Conservation (phyloP, 257 asterid species). For the Dorcoceras hygrometricum region DNA sequence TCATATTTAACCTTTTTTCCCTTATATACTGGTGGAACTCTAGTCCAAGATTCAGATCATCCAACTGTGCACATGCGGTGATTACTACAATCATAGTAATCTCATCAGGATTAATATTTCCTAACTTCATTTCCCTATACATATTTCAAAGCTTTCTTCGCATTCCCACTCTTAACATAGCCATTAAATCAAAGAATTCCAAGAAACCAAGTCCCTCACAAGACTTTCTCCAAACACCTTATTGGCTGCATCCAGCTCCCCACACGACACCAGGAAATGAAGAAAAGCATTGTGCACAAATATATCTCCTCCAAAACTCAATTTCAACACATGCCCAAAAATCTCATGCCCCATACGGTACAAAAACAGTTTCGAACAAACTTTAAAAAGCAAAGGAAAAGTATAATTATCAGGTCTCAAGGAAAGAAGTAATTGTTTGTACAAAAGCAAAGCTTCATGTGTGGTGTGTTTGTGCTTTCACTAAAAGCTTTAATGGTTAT, state of each 20-base stretch:
- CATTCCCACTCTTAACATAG: constrained; percentile 60
- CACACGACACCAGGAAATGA: constrained; percentile 61
- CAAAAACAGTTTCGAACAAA: constrained; percentile 49
- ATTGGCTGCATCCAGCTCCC: constrained; percentile 55
- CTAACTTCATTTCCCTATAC: constrained; percentile 47
- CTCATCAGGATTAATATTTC: constrained; percentile 57
- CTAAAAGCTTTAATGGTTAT: constrained; percentile 51
- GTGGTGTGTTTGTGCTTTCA: constrained; percentile 47
- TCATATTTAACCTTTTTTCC: constrained; percentile 36
- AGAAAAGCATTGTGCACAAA: constrained; percentile 71
- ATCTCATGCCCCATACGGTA: constrained; percentile 50
- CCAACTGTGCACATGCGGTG: constrained; percentile 54
- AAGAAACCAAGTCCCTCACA: constrained; percentile 73
- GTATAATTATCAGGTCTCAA: constrained; percentile 73
- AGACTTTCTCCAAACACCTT: constrained; percentile 62
- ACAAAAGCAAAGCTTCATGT: constrained; percentile 43
- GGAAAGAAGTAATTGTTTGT: constrained; percentile 42
- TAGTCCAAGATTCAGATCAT: constrained; percentile 53
- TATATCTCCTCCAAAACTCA: constrained; percentile 47
- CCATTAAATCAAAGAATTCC: constrained; percentile 88
- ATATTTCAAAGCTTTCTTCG: constrained; percentile 51
- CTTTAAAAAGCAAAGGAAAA: constrained; percentile 65
- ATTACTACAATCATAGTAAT: constrained; percentile 69
- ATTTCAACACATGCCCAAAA: constrained; percentile 52
- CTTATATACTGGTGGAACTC: constrained; percentile 38